Evolutionary conservation across 306 rosid genomes (phyloP).

Genomic region (Castanea crenata): DNA sequence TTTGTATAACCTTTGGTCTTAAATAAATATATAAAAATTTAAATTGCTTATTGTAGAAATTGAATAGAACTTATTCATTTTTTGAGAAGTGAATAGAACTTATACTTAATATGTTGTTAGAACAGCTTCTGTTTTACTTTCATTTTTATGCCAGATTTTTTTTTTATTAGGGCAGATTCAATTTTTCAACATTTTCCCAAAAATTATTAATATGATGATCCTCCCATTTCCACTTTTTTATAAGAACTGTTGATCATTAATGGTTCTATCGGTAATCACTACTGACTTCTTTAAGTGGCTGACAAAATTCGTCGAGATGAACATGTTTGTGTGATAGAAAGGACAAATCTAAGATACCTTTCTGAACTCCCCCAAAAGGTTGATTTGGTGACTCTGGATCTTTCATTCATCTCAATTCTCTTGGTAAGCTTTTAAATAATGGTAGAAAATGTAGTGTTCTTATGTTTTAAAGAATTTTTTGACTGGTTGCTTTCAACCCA

Average conservation of each 20-base stretch:
- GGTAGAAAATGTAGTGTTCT: neutral
- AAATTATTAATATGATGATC: neutral
- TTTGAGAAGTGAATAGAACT: no score
- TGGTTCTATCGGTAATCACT: neutral
- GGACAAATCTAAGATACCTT: conserved; percentile 87
- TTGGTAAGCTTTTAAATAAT: conserved; percentile 53
- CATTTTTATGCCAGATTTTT: no score
- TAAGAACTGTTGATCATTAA: neutral
- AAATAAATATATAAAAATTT: neutral
- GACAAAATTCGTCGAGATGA: conserved; percentile 80
- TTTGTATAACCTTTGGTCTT: neutral
- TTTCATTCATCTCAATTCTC: conserved; percentile 92
- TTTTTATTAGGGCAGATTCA: no score
- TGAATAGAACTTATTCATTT: no score
- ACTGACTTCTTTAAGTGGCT: conserved; percentile 60
- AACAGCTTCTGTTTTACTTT: no score
- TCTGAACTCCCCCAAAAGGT: conserved; percentile 84
- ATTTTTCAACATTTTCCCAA: neutral
- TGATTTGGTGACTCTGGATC: conserved; percentile 90
- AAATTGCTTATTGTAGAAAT: neutral
- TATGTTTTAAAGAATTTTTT: neutral
- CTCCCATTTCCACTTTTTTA: neutral
- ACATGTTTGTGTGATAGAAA: conserved; percentile 75
- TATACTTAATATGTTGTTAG: no score
- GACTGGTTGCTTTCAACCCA: neutral